Conservation (phyloP, 352 stramenopile genomes). For the Globisporangium lucens region DNA sequence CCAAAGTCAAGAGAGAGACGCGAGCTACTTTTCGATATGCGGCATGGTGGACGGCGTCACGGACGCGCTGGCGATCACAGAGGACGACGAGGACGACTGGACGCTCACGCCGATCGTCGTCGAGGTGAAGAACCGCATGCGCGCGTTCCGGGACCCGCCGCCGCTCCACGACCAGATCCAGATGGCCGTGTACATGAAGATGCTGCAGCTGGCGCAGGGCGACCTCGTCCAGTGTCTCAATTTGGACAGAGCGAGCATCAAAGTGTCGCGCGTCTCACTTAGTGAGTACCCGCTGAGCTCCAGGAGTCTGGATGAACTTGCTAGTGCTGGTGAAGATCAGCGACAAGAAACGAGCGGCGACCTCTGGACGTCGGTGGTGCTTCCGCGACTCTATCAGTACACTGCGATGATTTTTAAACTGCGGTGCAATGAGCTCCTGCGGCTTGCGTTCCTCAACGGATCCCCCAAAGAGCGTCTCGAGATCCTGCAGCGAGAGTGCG, state of each 20-base stretch:
- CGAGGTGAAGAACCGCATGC: conserved; percentile 78
- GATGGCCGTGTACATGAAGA: conserved; percentile 82
- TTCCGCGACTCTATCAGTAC: conserved; percentile 61
- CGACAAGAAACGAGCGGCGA: conserved; percentile 12
- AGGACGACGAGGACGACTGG: conserved; percentile 53
- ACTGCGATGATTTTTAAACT: conserved; percentile 45
- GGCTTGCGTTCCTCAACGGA: conserved; percentile 64
- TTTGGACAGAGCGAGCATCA: conserved; percentile 37
- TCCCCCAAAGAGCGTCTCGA: conserved; percentile 35
- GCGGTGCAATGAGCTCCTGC: conserved; percentile 43
- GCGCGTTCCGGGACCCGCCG: conserved; percentile 49
- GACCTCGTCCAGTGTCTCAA: conserved; percentile 76
- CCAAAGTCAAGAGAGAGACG: neutral
- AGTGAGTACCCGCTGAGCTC: conserved; percentile 34
- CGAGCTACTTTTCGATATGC: conserved; percentile 64
- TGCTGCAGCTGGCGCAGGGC: conserved; percentile 52
- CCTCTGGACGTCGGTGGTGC: conserved; percentile 59
- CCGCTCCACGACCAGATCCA: conserved; percentile 77
- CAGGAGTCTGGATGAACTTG: neutral
- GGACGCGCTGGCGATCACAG: conserved; percentile 48
- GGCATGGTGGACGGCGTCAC: conserved; percentile 79
- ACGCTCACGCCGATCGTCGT: conserved; percentile 55
- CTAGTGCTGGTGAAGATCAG: neutral
- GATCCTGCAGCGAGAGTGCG: conserved; percentile 48
- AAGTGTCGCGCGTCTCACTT: conserved; percentile 52